These are phyloP conservation scores for Talaromyces stipitatus DNA, from an alignment of 495 filamentous ascomycete species.

Conservation along the genomic window DNA sequence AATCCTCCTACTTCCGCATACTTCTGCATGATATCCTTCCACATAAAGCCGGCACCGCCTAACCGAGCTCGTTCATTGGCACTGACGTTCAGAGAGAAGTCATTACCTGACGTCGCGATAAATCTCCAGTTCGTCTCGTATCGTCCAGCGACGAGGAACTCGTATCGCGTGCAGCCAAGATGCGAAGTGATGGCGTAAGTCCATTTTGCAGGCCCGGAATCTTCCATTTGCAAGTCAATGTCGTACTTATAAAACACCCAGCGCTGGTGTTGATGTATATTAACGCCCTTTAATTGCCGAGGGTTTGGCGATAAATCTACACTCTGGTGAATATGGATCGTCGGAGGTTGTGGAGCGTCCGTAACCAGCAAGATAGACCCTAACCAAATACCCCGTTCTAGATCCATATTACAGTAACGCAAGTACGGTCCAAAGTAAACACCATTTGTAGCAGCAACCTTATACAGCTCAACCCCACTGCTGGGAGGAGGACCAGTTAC, in stretches of 20 bases:
- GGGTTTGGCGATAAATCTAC: conserved; percentile 89
- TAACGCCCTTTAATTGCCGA: conserved; percentile 74
- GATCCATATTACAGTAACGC: conserved; percentile 92
- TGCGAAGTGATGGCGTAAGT: conserved; percentile 98
- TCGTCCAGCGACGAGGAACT: conserved; percentile 92
- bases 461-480: conserved; percentile 86
- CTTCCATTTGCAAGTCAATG: conserved; percentile 84
- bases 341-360: conserved; percentile 87
- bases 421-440: conserved; percentile 98
- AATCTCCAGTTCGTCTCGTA: conserved; percentile 94
- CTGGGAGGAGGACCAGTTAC: conserved; percentile 80
- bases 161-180: conserved; percentile 91
- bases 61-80: conserved; percentile 75
- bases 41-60: conserved; percentile 90
- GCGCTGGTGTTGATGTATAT: conserved; percentile 80
- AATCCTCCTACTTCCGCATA: conserved; percentile 94
- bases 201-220: conserved; percentile 76
- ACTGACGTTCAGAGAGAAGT: conserved; percentile 81
- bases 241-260: conserved; percentile 98
- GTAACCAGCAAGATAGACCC: conserved; percentile 80
- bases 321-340: conserved; percentile 92
- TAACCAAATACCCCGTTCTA: conserved; percentile 85
- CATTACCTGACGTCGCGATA: conserved; percentile 89
- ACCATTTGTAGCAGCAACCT: conserved; percentile 87
- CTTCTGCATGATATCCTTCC: conserved; percentile 98